Evolutionary conservation across 176 grass and related monocot genomes (phyloP), one percentile per base, ranked within the genome.

Genomic region (Pontederia crassipes): DNA sequence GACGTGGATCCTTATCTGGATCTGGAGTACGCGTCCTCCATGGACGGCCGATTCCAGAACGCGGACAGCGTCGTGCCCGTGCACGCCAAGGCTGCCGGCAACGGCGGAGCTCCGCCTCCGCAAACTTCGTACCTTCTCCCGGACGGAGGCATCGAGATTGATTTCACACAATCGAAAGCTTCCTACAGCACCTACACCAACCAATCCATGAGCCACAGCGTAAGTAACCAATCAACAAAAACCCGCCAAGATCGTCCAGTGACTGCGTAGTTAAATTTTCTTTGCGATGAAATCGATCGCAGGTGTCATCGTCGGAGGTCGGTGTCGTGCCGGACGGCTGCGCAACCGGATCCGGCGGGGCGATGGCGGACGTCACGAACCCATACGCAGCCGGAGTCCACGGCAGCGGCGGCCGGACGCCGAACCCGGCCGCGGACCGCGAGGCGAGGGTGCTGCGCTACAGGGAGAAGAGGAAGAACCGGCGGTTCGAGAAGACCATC

Each of bases 401-500:
- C 28, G 10, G 55, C 17, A 14, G 32, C 32, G 11, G 15, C 52
- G 6, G 35, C 8, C 12, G 7, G 54, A 18, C 53, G 29, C 66
- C 46, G 16, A 57, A 40, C 32, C 32, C 32, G 32, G 32, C 32
- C 4, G 32, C 56, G 66, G 66, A 69, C 13, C 66, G 66, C 0
- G 66, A 57, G 53, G 54, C 66, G 52, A 45, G 66, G 66, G 66
- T 69, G 53, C 56, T 57, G 66, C 28, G 53, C n/a, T 69, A 69
- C 53, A 52, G 66, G 11, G 66, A 69, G 66, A 69, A 69, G 66
- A 14, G 66, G 53, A 69, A 69, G 53, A 69, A 69, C 53, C 53
- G 66, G 29, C 16, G 66, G 16, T 69, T 69, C 66, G 66, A 69
- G 53, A 69, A 69, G 53, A 69, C 66, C 32, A 69, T 69, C 40